phyloP scores from a whole-genome alignment of 768 basidiomycete genomes.

The Auricularia sp. region DNA sequence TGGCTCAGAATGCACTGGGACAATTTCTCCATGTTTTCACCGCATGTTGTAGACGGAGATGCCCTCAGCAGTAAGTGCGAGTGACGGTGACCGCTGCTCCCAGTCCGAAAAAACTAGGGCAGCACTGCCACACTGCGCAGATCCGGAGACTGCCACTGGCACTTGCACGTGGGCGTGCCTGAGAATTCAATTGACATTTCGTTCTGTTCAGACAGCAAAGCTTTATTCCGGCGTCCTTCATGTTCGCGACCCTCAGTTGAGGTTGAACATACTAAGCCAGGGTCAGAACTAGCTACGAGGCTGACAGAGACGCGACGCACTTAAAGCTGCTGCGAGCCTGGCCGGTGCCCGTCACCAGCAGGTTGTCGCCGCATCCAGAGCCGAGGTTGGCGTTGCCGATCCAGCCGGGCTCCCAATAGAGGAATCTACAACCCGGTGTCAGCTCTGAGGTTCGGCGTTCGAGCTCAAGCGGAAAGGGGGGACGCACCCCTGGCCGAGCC shows the following conservation, averaged over 20 bases:
- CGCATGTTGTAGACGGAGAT: too few species aligned
- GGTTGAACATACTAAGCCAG: neutral
- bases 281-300: neutral
- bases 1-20: too few species aligned
- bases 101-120: too few species aligned
- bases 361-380: conserved; percentile 28
- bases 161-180: too few species aligned
- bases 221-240: too few species aligned
- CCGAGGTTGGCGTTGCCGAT: conserved; percentile 40
- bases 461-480: conserved; percentile 19
- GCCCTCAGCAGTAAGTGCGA: too few species aligned
- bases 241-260: neutral
- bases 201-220: too few species aligned
- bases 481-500: conserved; percentile 32
- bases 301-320: neutral
- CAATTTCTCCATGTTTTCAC: too few species aligned
- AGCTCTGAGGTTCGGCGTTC: conserved; percentile 19
- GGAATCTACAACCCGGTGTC: neutral
- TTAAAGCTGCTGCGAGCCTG: conserved; percentile 19
- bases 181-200: too few species aligned
- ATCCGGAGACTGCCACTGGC: too few species aligned
- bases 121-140: too few species aligned
- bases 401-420: conserved; percentile 66
- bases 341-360: conserved; percentile 42
- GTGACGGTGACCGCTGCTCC: too few species aligned